Evolutionary conservation across 805 yeast genomes (phyloP).

Genomic region (Sugiyamaella valdiviana): DNA sequence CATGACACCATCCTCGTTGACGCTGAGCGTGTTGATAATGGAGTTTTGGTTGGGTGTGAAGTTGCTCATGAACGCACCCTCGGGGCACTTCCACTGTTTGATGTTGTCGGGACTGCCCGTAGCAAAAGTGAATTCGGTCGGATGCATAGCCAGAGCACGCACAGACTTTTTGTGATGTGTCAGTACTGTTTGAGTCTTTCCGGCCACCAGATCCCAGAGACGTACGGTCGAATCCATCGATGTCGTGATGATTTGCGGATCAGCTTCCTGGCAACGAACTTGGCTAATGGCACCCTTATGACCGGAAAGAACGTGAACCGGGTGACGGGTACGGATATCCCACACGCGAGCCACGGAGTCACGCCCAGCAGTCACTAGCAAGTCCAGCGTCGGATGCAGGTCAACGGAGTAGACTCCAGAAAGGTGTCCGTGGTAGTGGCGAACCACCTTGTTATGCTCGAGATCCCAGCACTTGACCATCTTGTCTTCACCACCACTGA

Average conservation of each 20-base stretch:
- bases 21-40: constrained; percentile 63
- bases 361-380: constrained; percentile 81
- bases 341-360: constrained; percentile 84
- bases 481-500: constrained; percentile 90
- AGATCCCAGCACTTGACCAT: constrained; percentile 93
- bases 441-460: constrained; percentile 70
- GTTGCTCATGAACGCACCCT: constrained; percentile 63
- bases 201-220: constrained; percentile 87
- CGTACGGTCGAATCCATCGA: constrained; percentile 81
- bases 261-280: constrained; percentile 59
- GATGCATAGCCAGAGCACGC: constrained; percentile 64
- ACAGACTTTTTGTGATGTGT: constrained; percentile 85
- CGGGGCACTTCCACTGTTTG: constrained; percentile 77
- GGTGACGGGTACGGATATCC: constrained; percentile 80
- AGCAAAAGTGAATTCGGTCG: constrained; percentile 64
- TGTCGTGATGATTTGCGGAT: constrained; percentile 80
- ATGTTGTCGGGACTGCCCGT: constrained; percentile 78
- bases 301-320: constrained; percentile 73
- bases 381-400: constrained; percentile 80
- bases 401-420: constrained; percentile 82
- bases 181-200: constrained; percentile 59
- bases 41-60: constrained; percentile 40
- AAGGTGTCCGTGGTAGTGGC: constrained; percentile 91
- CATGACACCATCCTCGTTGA: constrained; percentile 57
- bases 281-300: constrained; percentile 71